Base-by-base conservation (phyloP, 768 basidiomycete species). In the Kwoniella pini region DNA sequence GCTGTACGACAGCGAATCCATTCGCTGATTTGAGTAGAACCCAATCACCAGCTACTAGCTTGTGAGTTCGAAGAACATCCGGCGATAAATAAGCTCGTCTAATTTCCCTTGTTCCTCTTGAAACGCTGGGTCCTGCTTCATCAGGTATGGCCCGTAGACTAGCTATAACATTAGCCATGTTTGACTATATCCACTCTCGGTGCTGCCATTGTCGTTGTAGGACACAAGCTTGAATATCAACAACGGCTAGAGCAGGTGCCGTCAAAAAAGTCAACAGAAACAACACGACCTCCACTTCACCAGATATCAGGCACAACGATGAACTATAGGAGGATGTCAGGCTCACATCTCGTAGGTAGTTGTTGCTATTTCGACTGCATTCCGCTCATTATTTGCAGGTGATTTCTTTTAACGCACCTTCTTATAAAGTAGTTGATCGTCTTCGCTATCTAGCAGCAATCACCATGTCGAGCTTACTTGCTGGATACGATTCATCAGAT, bases 401-500 rank as follows among this genome's bases (percentile, higher is more conserved):
- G 12, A 21, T 38, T 33, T 30, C 4, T 28, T 36, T 9, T n/a
- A 43, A 10, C 45, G 24, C 27, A 28, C 7, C 27, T n/a, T 33
- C 48, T 13, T 19, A n/a, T n/a, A n/a, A n/a, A n/a, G n/a, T n/a
- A n/a, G n/a, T n/a, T n/a, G n/a, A n/a, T n/a, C n/a, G n/a, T n/a
- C 17, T 22, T 21, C 19, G 28, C n/a, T 17, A 19, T 22, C 3
- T 30, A 36, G 7, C 26, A 22, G 19, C 21, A 42, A 4, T 3
- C n/a, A 63, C 27, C 19, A 77, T 77, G 76, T 53, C 76, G 0
- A 54, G 65, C 15, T 67, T 76, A 0, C 54, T 76, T 17, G 26
- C 71, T 22, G 74, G 70, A 30, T 78, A 78, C 66, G 73, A 46
- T 1, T 78, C 77, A 21, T 78, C 77, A 2, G 77, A 78, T 56